Evolutionary conservation across 345 rosid species (phyloP).

Genomic region (Zanthoxylum bungeanum): DNA sequence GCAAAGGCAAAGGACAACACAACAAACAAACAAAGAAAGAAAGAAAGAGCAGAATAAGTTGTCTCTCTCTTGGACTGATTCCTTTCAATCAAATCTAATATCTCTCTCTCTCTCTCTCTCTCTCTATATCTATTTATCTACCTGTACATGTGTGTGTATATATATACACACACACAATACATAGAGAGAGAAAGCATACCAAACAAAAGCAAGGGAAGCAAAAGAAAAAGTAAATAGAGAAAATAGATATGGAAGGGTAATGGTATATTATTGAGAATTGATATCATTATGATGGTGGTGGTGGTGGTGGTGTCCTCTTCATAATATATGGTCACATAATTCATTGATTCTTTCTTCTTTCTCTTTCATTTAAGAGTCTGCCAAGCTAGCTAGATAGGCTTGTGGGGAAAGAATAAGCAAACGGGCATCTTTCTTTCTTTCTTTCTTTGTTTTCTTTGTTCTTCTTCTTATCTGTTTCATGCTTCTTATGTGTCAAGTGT

Average conservation of each 20-base stretch:
- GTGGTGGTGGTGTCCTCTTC: conserved; percentile 15
- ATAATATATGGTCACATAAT: neutral
- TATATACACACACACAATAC: neutral
- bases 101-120: no score
- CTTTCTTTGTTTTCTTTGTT: no score
- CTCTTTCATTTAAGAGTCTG: conserved; percentile 40
- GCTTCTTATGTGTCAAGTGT: conserved; percentile 43
- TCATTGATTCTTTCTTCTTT: conserved; percentile 14
- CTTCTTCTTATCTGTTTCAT: conserved; percentile 22
- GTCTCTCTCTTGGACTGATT: conserved; percentile 43
- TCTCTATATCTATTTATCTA: neutral
- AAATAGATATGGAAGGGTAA: neutral
- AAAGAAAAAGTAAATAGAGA: conserved; percentile 11
- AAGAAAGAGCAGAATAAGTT: conserved; percentile 27
- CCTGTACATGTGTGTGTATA: neutral
- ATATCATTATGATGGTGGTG: neutral
- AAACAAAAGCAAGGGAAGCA: no score
- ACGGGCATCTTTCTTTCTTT: conserved; percentile 35
- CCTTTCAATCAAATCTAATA: conserved; percentile 26
- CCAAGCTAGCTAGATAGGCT: conserved; percentile 25
- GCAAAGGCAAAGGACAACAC: conserved; percentile 15
- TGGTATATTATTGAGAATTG: neutral
- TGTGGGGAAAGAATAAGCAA: conserved; percentile 3
- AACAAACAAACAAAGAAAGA: conserved; percentile 5
- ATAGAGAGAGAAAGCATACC: no score